phyloP scores from a whole-genome alignment of 2,329 filamentous ascomycete genomes.

The Tolypocladium tundrense region DNA sequence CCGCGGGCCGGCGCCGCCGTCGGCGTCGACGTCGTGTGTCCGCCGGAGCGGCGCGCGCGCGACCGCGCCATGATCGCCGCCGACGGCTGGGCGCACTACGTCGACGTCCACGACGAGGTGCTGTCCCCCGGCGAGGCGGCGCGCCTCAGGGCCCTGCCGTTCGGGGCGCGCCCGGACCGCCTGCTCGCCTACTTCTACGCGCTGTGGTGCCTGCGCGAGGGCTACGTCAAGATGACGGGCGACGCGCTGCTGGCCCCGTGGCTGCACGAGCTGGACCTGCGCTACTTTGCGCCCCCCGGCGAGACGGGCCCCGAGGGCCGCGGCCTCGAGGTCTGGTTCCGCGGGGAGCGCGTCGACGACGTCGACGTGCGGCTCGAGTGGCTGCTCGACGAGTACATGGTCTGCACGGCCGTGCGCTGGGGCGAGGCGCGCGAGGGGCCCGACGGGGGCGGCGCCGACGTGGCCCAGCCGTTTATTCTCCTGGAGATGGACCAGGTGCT shows the following conservation, averaged over 20 bases:
- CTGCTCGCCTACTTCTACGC: conserved; percentile 65
- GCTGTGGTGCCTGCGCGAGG: conserved; percentile 70
- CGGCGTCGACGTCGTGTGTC: no score
- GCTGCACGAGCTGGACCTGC: conserved; percentile 62
- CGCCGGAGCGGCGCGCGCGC: conserved; percentile 50
- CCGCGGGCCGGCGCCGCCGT: no score
- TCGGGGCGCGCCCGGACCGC: conserved; percentile 28
- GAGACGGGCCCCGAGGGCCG: conserved; percentile 7
- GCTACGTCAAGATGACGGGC: conserved; percentile 75
- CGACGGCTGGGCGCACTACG: conserved; percentile 55
- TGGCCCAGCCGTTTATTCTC: conserved; percentile 15
- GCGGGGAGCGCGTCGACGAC: conserved; percentile 18
- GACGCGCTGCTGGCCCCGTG: conserved; percentile 66
- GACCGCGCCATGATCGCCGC: conserved; percentile 45
- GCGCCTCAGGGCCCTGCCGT: conserved; percentile 44
- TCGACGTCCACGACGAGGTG: conserved; percentile 63
- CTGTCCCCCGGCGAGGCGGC: conserved; percentile 52
- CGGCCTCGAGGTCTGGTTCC: conserved; percentile 19
- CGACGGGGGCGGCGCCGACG: conserved; percentile 30
- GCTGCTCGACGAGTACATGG: conserved; percentile 42
- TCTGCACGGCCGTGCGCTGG: conserved; percentile 36
- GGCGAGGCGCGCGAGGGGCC: conserved; percentile 18
- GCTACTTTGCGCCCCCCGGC: conserved; percentile 47
- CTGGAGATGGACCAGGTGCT: conserved; percentile 32
- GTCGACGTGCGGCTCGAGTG: conserved; percentile 24